Evolutionary conservation across 129 eudicot species (phyloP).

Genomic region (Calendula officinalis): DNA sequence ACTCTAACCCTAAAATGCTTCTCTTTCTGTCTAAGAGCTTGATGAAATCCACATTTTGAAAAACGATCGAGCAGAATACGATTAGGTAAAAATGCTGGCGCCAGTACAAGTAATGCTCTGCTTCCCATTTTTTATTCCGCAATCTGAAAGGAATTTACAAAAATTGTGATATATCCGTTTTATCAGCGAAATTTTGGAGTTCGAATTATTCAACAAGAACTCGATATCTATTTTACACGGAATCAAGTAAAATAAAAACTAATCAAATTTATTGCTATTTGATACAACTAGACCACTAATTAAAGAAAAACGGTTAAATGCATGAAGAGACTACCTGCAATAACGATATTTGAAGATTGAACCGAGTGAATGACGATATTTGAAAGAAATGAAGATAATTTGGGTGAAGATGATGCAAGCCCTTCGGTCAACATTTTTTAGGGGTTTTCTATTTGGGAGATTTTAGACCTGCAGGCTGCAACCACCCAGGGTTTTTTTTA

Average conservation of each 20-base stretch:
- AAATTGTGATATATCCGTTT: background rate
- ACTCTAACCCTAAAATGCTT: conserved; percentile 14
- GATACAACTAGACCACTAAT: background rate
- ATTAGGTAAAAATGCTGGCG: conserved; percentile 19
- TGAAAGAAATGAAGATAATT: no score
- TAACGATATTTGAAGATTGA: background rate
- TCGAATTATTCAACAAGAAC: background rate
- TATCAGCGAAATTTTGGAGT: background rate
- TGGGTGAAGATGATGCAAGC: background rate
- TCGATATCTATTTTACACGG: background rate
- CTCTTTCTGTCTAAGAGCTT: conserved; percentile 15
- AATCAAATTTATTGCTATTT: background rate
- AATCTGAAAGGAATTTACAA: conserved; percentile 4
- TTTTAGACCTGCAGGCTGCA: background rate
- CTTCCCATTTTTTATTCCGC: conserved; percentile 22
- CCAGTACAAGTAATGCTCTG: conserved; percentile 24
- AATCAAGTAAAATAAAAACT: background rate
- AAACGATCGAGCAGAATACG: conserved; percentile 15
- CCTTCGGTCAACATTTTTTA: background rate
- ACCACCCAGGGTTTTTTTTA: no score
- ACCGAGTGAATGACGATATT: background rate
- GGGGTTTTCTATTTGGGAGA: background rate
- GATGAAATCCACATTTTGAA: conserved; percentile 19
- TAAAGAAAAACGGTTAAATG: background rate
- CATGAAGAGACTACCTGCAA: background rate